phyloP scores from a whole-genome alignment of 192 early-diverging fungal species.

The Ambispora gerdemannii region DNA sequence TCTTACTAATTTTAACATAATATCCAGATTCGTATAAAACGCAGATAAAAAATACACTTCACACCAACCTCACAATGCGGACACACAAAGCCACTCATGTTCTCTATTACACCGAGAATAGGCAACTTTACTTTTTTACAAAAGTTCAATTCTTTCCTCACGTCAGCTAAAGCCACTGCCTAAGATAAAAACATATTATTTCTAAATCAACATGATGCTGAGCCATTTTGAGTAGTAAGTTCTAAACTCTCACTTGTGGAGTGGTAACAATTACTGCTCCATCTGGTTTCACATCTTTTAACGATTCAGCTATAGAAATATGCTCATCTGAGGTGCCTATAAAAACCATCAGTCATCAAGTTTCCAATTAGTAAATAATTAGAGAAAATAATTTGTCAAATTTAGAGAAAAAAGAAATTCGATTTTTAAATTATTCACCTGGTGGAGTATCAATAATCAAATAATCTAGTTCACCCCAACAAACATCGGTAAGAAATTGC shows the following conservation, averaged over 20 bases:
- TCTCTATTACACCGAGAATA: conserved; percentile 90
- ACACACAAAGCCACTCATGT: conserved; percentile 97
- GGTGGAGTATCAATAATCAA: conserved; percentile 97
- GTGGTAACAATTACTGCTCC: conserved; percentile 96
- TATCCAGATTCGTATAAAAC: not conserved
- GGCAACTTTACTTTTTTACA: conserved; percentile 82
- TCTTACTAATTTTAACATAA: conserved; percentile 39
- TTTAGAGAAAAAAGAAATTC: no score
- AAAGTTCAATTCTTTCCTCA: conserved; percentile 93
- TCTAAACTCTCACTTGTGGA: conserved; percentile 80
- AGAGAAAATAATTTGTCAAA: no score
- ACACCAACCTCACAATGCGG: conserved; percentile 68
- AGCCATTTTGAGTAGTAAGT: no score
- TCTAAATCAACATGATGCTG: no score
- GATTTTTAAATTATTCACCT: conserved; percentile 34
- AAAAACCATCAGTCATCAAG: no score
- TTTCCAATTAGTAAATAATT: no score
- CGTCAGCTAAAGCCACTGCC: conserved; percentile 74
- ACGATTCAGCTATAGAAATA: conserved; percentile 85
- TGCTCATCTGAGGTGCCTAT: conserved; percentile 95
- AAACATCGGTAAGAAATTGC: conserved; percentile 93
- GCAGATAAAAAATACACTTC: not conserved
- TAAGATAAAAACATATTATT: conserved; percentile 19
- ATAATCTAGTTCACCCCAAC: conserved; percentile 95
- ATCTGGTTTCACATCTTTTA: conserved; percentile 76